Percentiles rank a stretch among this genome's conserved stretches.
Evolutionary conservation across 257 asterid species (phyloP).

Genomic region (Agastache rugosa): DNA sequence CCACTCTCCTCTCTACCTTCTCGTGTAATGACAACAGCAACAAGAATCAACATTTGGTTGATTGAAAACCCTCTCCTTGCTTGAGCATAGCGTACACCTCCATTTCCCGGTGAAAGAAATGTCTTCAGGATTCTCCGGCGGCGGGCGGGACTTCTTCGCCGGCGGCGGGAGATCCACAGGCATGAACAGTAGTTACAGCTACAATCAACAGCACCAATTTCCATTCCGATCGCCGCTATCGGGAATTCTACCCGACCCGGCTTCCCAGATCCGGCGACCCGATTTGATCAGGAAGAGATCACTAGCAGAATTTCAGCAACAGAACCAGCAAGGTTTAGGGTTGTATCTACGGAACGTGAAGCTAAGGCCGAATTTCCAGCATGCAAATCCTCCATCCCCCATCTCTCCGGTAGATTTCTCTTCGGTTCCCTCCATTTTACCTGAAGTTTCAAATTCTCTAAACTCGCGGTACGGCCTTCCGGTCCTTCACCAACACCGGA

Average conservation of each 20-base stretch:
- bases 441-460: constrained; percentile 47
- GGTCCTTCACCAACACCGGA: constrained; percentile 55
- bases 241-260: constrained; percentile 61
- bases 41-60: constrained; percentile 51
- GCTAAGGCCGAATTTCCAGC: constrained; percentile 58
- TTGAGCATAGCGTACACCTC: not conserved
- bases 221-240: constrained; percentile 61
- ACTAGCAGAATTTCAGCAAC: constrained; percentile 66
- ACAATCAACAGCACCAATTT: constrained; percentile 45
- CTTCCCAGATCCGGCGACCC: constrained; percentile 59
- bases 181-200: constrained; percentile 35
- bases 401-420: constrained; percentile 68
- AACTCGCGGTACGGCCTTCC: constrained; percentile 58
- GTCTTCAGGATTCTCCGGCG: constrained; percentile 78
- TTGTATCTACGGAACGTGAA: constrained; percentile 75
- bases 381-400: constrained; percentile 61
- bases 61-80: constrained; percentile 22
- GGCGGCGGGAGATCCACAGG: constrained; percentile 53
- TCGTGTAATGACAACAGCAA: constrained; percentile 48
- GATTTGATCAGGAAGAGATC: constrained; percentile 79
- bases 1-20: not conserved
- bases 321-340: constrained; percentile 52
- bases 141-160: constrained; percentile 57
- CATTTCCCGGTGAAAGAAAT: constrained; percentile 33
- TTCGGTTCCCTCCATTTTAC: constrained; percentile 40